Base-by-base conservation (phyloP, 306 rosid species). In the Cucumis melo region DNA sequence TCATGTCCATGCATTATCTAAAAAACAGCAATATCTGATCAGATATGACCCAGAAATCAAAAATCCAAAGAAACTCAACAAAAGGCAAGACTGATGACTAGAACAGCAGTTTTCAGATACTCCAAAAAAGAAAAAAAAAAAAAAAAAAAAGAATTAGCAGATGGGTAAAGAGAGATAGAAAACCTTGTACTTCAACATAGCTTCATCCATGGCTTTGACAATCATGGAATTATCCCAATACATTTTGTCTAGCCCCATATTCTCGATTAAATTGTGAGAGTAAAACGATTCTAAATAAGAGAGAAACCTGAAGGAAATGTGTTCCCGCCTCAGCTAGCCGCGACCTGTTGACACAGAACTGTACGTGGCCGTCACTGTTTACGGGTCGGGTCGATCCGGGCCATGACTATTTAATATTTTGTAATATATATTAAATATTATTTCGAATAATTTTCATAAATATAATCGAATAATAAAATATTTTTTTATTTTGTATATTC, bases 161-260 rank as follows among this genome's bases (percentile, higher is more conserved):
- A 10, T 10, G 55, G 50, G 12, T 38, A 55, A 3, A 10, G 62
- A 74, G 74, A 27, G 56, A 16, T 15, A 24, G 44, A 58, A 32
- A 72, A 89, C 96, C 96, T 91, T 93, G 87, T 87, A 93, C 21
- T 79, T 84, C 75, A 88, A 84, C 78, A 91, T 76, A 66, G 98
- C 91, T 56, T 81, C 75, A n/a, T 93, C 89, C 82, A 91, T 90
- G 78, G 94, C 97, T 79, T 61, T 75, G 83, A 91, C 79, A 42
- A 91, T 89, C 88, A 92, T 89, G 6, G 94, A 90, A 85, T 93
- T 96, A 78, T 93, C 97, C 96, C 96, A 93, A 67, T 90, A 79
- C 53, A 87, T 88, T 63, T 87, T 87, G 38, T 88, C 83, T 63
- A 81, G 85, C 67, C 83, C 94, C 98, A 90, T 91, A 1, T 14